Evolutionary conservation across 2,329 filamentous ascomycete genomes (phyloP), one percentile per base, ranked within the genome.

Genomic region (Bisporella sp.): DNA sequence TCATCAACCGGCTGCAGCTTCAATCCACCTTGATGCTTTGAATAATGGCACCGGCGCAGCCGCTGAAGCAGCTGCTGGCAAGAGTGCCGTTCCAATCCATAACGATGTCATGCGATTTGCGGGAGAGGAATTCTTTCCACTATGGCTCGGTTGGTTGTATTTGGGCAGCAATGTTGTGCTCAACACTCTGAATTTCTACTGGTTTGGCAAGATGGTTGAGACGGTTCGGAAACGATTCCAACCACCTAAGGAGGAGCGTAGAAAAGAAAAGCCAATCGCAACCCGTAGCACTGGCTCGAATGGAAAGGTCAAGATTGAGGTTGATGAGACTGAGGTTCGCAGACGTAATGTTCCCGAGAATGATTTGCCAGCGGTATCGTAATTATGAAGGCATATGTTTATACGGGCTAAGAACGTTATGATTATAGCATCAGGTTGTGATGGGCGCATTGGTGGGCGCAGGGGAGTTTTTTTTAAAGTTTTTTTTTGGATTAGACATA

Each of bases 131-230:
- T 41, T 71, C 69, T 70, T 91, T 3, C 88, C 87, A 0, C 32
- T 80, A 1, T 92, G 87, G 87, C 73, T 93, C 28, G 82, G 79
- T 1, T 69, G 67, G 11, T 71, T 80, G 31, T 93, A 93, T 63
- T 68, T 90, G 5, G 74, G 74, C 7, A 82, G 80, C 62, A 93
- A 93, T 66, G 48, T 88, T 21, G 78, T 79, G 0, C 75, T 95
- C 30, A 92, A 90, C 63, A 74, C 77, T 9, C 71, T 95, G 47
- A 95, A 95, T 69, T 82, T 87, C 62, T 87, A 84, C 69, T 95
- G 89, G 89, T 93, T 92, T 65, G 75, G 81, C 62, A 89, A 89
- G 77, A 95, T 95, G 89, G 82, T 95, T 55, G 75, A 81, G 53
- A 87, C 88, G 6, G 81, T 93, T 9, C 76, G 82, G 53, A 90